phyloP scores from a whole-genome alignment of 2,329 filamentous ascomycete genomes.

The Macrophomina phaseolina region DNA sequence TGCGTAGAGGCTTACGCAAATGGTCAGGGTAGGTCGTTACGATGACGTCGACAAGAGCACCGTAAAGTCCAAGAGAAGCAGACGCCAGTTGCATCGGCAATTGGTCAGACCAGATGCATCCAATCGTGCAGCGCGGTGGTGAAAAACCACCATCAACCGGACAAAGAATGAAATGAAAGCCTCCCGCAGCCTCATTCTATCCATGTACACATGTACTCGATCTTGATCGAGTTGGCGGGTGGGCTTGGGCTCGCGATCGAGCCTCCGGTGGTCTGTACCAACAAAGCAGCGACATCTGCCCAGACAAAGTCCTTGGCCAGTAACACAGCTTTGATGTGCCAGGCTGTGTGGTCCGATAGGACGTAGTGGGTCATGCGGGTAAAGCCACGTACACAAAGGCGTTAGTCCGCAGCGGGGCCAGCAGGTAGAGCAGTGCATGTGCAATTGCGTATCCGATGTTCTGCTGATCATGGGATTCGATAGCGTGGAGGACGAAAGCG shows the following conservation, averaged over 20 bases:
- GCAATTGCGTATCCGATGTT: slow-evolving; percentile 37
- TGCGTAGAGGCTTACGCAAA: neutral
- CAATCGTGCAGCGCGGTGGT: slow-evolving; percentile 27
- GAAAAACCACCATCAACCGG: slow-evolving; percentile 33
- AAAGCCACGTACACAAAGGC: slow-evolving; percentile 51
- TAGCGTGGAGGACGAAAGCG: slow-evolving; percentile 48
- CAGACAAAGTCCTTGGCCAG: slow-evolving; percentile 52
- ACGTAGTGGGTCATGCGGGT: slow-evolving; percentile 50
- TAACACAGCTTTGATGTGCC: slow-evolving; percentile 43
- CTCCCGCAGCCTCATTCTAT: slow-evolving; percentile 36
- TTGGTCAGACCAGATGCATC: neutral
- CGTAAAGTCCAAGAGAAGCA: slow-evolving; percentile 49
- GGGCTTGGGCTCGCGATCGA: slow-evolving; percentile 41
- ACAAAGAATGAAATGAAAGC: slow-evolving; percentile 36
- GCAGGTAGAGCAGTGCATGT: slow-evolving; percentile 52
- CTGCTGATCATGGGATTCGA: slow-evolving; percentile 50
- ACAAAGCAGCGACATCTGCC: slow-evolving; percentile 52
- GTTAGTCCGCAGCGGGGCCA: slow-evolving; percentile 54
- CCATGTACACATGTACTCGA: slow-evolving; percentile 52
- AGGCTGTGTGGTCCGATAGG: slow-evolving; percentile 41
- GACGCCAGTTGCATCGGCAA: slow-evolving; percentile 28
- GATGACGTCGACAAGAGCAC: slow-evolving; percentile 50
- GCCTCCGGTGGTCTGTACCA: slow-evolving; percentile 51
- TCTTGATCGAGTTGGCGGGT: slow-evolving; percentile 36
- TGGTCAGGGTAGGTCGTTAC: slow-evolving; percentile 28